Evolutionary conservation across 208 protist species (phyloP), one percentile per base, ranked within the genome.

Genomic region (Acanthamoeba sp.): DNA sequence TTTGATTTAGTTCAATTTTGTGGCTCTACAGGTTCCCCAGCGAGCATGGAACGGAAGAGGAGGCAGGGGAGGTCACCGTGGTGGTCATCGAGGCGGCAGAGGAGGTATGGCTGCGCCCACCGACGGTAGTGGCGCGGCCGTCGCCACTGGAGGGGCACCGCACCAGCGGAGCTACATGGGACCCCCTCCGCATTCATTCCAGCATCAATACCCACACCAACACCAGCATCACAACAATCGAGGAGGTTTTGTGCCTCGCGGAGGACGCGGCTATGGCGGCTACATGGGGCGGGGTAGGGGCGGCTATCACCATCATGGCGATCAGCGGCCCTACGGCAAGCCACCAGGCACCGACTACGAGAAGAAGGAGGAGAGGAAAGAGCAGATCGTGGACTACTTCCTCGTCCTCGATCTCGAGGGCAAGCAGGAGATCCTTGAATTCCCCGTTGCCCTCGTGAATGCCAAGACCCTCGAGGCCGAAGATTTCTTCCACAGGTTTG

Each of bases 241-340:
- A 48, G 71, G 71, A 16, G 66, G 29, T 9, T 76, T 76, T 20
- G 66, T 76, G 14, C 66, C 66, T 34, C 36, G 36, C 16, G 71
- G 66, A 9, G 66, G 71, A 4, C 71, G 71, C 32, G 71, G 71
- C 24, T 27, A 20, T 40, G 24, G 40, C 69, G 71, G 71, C 71
- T 48, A 80, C 71, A 80, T 80, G 71, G 71, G 71, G 5, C 38
- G 38, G 32, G 71, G 71, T 3, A 40, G 71, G 40, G 71, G 71
- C 32, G 71, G 71, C 32, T 48, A 80, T 48, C 71, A 80, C 27
- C 71, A 80, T 27, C 2, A 5, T 4, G 34, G 36, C 71, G 71
- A 80, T 80, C 71, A 80, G 71, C 71, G 71, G 10, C 71, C 71
- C 18, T 80, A 80, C 71, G 71, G 71, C 36, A 80, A 80, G 71